Evolutionary conservation across 257 asterid genomes (phyloP), one percentile per base, ranked within the genome.

Genomic region (Linderniella brevidens): DNA sequence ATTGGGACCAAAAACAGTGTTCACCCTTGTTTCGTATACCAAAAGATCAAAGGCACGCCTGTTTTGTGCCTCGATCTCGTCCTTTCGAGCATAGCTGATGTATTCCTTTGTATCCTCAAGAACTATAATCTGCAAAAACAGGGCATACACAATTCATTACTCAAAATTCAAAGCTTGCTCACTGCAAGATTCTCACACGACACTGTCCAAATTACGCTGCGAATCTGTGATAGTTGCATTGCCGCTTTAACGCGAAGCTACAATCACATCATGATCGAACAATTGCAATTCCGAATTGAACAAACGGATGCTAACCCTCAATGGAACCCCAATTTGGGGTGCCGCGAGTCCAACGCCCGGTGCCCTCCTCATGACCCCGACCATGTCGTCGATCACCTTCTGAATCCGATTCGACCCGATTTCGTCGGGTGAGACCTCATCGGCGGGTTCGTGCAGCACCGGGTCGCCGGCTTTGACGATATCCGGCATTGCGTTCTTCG

Each of bases 271-370:
- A 39, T 39, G 3, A 9, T 9, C 15, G 9, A 39, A 9, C 43
- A 38, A 17, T 46, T 37, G 8, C 20, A 20, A 10, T 12, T 42
- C 11, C 41, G 10, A 14, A 11, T 15, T 11, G 0, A 0, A 15
- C 6, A 36, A 9, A 40, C 19, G 49, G 19, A 5, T 11, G 54
- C 70, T 25, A 46, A 83, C 97, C 86, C 69, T 80, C 51, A 87
- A 66, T 0, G 98, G 93, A 42, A 84, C 67, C 16, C 98, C 98
- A 64, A 88, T 80, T 45, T 88, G 98, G 11, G 98, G 94, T 55
- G 98, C 98, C 56, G 98, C 95, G 60, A 84, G 90, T 50, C 98
- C 95, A 64, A 88, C 98, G 19, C 95, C 98, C 38, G 95, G 95
- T 50, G 90, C 95, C 55, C 55, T 62, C 25, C 94, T 60, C 97